Base-by-base conservation (phyloP, 2,329 filamentous ascomycete genomes). In the Alternaria dauci region DNA sequence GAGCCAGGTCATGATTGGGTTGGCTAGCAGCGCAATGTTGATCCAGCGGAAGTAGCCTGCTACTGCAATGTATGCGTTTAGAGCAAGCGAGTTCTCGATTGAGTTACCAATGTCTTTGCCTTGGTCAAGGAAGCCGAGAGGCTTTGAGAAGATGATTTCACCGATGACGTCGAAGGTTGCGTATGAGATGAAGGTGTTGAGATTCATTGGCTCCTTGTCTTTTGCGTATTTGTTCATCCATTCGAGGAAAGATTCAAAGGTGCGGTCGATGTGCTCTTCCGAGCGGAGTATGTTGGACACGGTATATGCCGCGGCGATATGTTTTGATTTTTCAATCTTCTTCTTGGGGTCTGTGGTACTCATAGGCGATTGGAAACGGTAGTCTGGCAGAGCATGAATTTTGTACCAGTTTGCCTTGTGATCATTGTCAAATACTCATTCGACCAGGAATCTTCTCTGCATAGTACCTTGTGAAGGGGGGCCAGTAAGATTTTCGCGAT, bases 171-270 rank as follows among this genome's bases (percentile, higher is more conserved):
- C 79, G 47, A 81, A 79, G 1, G 76, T 73, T 55, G 61, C 76
- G 81, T 56, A 81, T 54, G 76, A 81, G 54, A 83, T 78, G 76
- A 77, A 81, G 26, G 75, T 55, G 30, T 79, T 18, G 80, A 57
- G 41, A 8, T 57, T 7, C 34, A 58, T 54, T 1, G 34, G 25
- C n/a, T 47, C 54, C 30, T 47, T 32, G 4, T 16, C 41, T n/a
- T 39, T 1, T 20, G 50, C 41, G 16, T 41, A 42, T 16, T 38
- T 7, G 28, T 58, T 14, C 30, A 52, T 16, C 50, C 51, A 58
- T 28, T n/a, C 32, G 16, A 58, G 14, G 42, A 54, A 58, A 9
- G 9, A 6, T 14, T 32, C 32, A 8, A 58, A 58, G 16, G 66
- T 57, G 25, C 66, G 43, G 54, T 78, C 71, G n/a, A 76, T 62